phyloP scores from a whole-genome alignment of 148 eudicot genomes.

The Fagopyrum esculentum region DNA sequence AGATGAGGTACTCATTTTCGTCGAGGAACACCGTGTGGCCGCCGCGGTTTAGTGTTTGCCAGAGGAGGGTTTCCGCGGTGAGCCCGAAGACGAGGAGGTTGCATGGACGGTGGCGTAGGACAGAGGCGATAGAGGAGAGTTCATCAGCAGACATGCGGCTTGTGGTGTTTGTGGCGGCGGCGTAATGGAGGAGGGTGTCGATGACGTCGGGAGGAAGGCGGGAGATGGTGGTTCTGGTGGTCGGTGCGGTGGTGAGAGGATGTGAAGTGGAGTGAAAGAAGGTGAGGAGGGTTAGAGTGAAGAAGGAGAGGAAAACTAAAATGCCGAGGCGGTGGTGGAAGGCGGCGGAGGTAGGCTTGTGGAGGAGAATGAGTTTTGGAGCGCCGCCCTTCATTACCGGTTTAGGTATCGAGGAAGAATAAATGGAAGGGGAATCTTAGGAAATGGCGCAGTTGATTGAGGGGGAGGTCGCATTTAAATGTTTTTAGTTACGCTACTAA shows the following conservation, averaged over 20 bases:
- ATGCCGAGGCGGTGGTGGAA: slow-evolving; percentile 9
- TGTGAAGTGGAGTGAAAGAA: not conserved
- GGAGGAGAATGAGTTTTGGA: slow-evolving; percentile 3
- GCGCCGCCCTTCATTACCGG: not conserved
- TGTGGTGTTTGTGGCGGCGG: slow-evolving; percentile 3
- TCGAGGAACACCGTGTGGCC: slow-evolving; percentile 69
- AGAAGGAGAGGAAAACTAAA: not conserved
- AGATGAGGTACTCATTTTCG: slow-evolving; percentile 42
- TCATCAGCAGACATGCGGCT: slow-evolving; percentile 8
- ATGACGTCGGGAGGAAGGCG: not conserved
- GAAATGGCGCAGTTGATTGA: not conserved
- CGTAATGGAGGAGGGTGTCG: slow-evolving; percentile 11
- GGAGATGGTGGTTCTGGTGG: not conserved
- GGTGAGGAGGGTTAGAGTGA: not conserved
- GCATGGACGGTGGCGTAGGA: slow-evolving; percentile 24
- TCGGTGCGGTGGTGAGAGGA: not conserved
- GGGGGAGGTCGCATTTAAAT: not conserved
- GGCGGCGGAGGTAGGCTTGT: not conserved
- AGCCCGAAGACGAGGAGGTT: slow-evolving; percentile 67
- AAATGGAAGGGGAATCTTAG: not conserved
- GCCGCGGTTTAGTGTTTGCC: slow-evolving; percentile 51
- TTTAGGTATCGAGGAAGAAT: not conserved
- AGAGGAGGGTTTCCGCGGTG: slow-evolving; percentile 75
- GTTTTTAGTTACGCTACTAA: too few relatives aligned
- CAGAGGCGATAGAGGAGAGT: not conserved